Base-by-base conservation (phyloP, 495 filamentous ascomycete species). In the Cetradonia linearis region DNA sequence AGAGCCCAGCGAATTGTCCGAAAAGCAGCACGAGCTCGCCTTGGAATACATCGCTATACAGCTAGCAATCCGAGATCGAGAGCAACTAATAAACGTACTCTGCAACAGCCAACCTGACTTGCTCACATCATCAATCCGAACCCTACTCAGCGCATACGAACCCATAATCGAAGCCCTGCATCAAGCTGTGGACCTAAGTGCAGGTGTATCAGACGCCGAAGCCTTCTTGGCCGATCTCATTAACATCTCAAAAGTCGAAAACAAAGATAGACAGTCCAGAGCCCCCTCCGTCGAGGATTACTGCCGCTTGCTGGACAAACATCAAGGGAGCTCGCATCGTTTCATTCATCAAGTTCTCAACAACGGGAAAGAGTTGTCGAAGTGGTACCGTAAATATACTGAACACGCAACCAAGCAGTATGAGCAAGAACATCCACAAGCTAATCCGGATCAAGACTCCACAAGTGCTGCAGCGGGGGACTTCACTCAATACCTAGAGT, bases 81-180 rank as follows among this genome's bases (percentile, higher is more conserved):
- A 86, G 34, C 75, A 81, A 60, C 77, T 87, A 18, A 73, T 76
- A 25, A 73, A 77, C 18, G 73, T 77, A 0, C 66, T 86, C 23
- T 86, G 84, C 65, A 76, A 75, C 23, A 71, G 76, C 47, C 73
- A 70, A 30, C 84, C 84, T 1, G 84, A 87, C 62, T 71, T 81
- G 5, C 73, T 84, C 5, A 86, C 83, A 2, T 70, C 76, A 6
- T 74, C 77, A 1, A 68, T 87, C 50, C 73, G 76, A n/a, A 78
- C 83, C 30, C 64, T 73, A 10, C 77, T 86, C 11, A 68, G 70
- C 0, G 79, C 78, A 7, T 85, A 84, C 59, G 84, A 86, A n/a
- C 82, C 80, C 4, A 78, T 86, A 55, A 86, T 88, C 40, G 76
- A 84, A 5, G 67, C 69, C 8, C 69, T 86, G 14, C 85, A 88